These are phyloP conservation scores for Pyricularia sp. DNA, from an alignment of 2,329 filamentous ascomycete species.

Conservation along the genomic window DNA sequence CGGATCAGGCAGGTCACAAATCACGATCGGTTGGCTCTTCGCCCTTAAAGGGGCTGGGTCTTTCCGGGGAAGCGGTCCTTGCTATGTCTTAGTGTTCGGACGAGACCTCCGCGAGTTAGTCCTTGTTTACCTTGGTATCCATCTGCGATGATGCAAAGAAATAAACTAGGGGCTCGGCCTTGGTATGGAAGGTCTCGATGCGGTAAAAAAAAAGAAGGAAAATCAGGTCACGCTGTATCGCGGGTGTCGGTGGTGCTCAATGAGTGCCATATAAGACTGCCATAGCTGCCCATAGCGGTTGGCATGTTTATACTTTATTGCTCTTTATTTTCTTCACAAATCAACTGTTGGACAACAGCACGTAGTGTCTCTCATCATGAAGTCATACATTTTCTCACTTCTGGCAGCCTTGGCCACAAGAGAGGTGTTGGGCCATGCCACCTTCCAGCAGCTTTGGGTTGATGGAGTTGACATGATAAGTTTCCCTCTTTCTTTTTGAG, in stretches of 20 bases:
- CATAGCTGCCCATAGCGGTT: neutral
- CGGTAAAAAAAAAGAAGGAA: neutral
- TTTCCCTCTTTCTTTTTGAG: slow-evolving; percentile 6
- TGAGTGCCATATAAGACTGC: neutral
- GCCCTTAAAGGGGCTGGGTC: neutral
- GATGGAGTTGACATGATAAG: slow-evolving; percentile 27
- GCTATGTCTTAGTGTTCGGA: neutral
- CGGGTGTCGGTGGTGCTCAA: neutral
- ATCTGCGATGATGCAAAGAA: neutral
- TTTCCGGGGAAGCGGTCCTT: neutral
- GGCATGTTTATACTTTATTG: neutral
- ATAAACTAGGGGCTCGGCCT: neutral
- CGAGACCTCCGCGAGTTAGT: neutral
- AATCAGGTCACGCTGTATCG: neutral
- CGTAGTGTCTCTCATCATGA: slow-evolving; percentile 18
- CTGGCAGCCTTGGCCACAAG: slow-evolving; percentile 20
- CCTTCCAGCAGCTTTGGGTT: slow-evolving; percentile 37
- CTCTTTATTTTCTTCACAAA: neutral
- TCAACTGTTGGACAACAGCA: neutral
- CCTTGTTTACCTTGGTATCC: neutral
- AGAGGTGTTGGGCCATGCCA: slow-evolving; percentile 31
- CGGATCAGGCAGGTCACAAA: neutral
- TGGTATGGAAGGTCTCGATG: neutral
- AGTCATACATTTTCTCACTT: slow-evolving; percentile 17
- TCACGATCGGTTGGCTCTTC: neutral